A percentile compares a stretch with the other conserved stretches of the same genome.
phyloP scores from a whole-genome alignment of 1,139 yeast species.

The Blastobotrys niveus region DNA sequence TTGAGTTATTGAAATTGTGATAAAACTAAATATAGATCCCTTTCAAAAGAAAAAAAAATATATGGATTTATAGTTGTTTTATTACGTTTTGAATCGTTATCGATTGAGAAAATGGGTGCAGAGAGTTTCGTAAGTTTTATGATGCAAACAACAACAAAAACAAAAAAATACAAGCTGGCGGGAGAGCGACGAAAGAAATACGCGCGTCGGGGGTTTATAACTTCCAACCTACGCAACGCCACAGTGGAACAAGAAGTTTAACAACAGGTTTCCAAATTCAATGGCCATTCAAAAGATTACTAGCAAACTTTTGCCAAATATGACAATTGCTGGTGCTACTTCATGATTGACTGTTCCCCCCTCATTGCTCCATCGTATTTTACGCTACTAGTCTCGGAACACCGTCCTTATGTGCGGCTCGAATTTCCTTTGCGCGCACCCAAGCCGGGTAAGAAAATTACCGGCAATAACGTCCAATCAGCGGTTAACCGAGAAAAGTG shows the following conservation, averaged over 20 bases:
- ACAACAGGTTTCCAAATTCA: too few relatives aligned
- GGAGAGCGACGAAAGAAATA: background rate
- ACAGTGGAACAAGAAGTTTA: too few relatives aligned
- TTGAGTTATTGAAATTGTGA: background rate
- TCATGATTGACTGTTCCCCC: too few relatives aligned
- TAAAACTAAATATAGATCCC: background rate
- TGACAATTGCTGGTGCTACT: too few relatives aligned
- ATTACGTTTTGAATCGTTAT: too few relatives aligned
- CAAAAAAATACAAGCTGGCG: background rate
- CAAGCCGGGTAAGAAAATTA: background rate
- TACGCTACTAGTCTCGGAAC: background rate
- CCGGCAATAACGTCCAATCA: background rate
- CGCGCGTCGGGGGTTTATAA: too few relatives aligned
- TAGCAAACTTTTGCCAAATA: background rate
- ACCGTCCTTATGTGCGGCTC: background rate
- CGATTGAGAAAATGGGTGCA: background rate
- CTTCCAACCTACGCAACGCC: too few relatives aligned
- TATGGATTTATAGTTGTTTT: too few relatives aligned
- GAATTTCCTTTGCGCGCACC: too few relatives aligned
- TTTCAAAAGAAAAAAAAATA: background rate
- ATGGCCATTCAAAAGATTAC: background rate
- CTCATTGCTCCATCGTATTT: too few relatives aligned
- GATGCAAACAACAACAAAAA: background rate
- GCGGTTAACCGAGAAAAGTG: background rate
- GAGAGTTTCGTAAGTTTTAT: background rate